phyloP scores from a whole-genome alignment of 225 moss, liverwort and hornwort species.

The Physcomitrellopsis africana region DNA sequence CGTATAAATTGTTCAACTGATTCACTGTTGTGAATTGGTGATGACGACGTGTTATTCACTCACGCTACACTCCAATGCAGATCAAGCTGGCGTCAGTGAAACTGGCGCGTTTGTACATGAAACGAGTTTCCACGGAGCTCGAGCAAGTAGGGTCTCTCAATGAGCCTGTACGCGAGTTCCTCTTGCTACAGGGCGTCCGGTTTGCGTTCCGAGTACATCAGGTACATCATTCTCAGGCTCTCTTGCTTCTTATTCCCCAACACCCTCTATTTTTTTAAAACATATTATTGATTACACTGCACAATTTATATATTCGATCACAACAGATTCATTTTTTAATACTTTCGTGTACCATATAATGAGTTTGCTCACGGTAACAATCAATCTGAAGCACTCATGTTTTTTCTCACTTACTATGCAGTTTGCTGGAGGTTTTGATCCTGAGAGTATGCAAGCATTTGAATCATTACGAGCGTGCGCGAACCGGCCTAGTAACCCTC shows the following conservation, averaged over 20 bases:
- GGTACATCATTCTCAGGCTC: conserved; percentile 30
- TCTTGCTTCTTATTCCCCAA: too few relatives aligned
- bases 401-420: conserved; percentile 30
- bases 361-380: background rate
- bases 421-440: conserved; percentile 92
- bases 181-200: conserved; percentile 75
- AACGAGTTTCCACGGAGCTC: conserved; percentile 77
- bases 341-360: background rate
- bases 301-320: too few relatives aligned
- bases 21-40: background rate
- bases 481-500: conserved; percentile 40
- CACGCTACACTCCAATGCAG: conserved; percentile 42
- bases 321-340: too few relatives aligned
- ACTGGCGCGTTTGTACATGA: conserved; percentile 88
- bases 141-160: conserved; percentile 58
- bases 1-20: background rate
- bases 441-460: conserved; percentile 85
- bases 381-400: background rate
- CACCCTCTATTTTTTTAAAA: too few relatives aligned
- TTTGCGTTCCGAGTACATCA: conserved; percentile 82
- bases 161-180: conserved; percentile 79
- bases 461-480: conserved; percentile 76
- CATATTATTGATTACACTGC: too few relatives aligned
- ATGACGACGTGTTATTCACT: conserved; percentile 4
- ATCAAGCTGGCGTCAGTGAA: conserved; percentile 80